These are phyloP conservation scores for Plasmopara viticola DNA, from an alignment of 352 stramenopile genomes.

Conservation along the genomic window DNA sequence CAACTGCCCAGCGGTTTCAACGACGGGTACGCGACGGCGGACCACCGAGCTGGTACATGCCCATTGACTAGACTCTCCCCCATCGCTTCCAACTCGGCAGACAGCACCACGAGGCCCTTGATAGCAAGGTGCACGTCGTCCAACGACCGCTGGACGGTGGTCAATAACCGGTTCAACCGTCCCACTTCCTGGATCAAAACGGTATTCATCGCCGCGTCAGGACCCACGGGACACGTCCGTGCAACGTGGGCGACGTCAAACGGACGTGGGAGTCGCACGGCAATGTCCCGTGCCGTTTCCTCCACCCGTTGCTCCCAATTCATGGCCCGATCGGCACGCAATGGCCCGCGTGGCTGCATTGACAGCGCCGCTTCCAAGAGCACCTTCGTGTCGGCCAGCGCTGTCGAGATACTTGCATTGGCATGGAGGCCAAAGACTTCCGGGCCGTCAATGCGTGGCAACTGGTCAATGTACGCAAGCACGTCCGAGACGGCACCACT, in stretches of 20 bases:
- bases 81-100: conserved; percentile 88
- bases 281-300: conserved; percentile 86
- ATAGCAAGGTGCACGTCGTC: conserved; percentile 88
- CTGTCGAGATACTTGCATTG: conserved; percentile 86
- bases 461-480: conserved; percentile 73
- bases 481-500: conserved; percentile 44
- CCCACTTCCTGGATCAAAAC: conserved; percentile 88
- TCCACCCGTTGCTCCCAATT: conserved; percentile 87
- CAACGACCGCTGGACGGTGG: conserved; percentile 71
- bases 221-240: conserved; percentile 77
- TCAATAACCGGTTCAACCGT: conserved; percentile 86
- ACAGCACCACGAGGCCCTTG: conserved; percentile 91
- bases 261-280: conserved; percentile 44
- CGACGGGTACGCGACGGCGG: conserved; percentile 82
- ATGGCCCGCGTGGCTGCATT: conserved; percentile 76
- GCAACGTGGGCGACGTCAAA: conserved; percentile 91
- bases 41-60: conserved; percentile 84
- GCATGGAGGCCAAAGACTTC: conserved; percentile 85
- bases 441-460: conserved; percentile 80
- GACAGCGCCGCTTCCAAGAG: conserved; percentile 86
- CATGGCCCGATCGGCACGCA: conserved; percentile 56
- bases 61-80: conserved; percentile 91
- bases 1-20: conserved; percentile 90
- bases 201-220: conserved; percentile 87
- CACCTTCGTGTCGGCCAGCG: conserved; percentile 79